phyloP scores from a whole-genome alignment of 78 protist genomes.

The Dictyostelium capitatum region DNA sequence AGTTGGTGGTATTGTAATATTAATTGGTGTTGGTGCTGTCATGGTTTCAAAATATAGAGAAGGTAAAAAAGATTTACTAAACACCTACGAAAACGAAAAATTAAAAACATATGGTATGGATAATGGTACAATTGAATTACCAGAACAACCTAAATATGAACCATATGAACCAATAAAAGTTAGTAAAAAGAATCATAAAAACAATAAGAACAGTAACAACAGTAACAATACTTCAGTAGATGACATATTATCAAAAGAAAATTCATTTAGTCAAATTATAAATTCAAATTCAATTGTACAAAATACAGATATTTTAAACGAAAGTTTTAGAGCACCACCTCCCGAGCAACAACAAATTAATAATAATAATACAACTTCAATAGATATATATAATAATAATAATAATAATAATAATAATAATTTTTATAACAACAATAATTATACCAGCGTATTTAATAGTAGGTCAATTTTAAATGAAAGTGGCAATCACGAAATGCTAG shows the following conservation, averaged over 20 bases:
- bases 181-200: not conserved
- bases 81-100: slow-evolving; percentile 31
- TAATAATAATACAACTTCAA: not conserved
- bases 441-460: too few relatives aligned
- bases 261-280: slow-evolving; percentile 18
- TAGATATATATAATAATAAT: not conserved
- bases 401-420: not conserved
- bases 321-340: not conserved
- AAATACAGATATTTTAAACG: not conserved
- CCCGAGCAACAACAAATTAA: not conserved
- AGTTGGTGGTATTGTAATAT: slow-evolving; percentile 38
- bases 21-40: slow-evolving; percentile 45
- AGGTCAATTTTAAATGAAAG: too few relatives aligned
- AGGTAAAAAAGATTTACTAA: slow-evolving; percentile 13
- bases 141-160: too few relatives aligned
- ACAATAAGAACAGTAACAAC: not conserved
- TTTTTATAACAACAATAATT: not conserved
- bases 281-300: slow-evolving; percentile 13
- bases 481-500: too few relatives aligned
- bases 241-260: slow-evolving; percentile 2
- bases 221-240: not conserved
- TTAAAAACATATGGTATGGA: slow-evolving; percentile 3
- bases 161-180: not conserved
- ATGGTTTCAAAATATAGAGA: slow-evolving; percentile 57
- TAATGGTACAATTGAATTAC: not conserved